A percentile compares a stretch with the other conserved stretches of the same genome.
These are phyloP conservation scores for Colletotrichum tofieldiae DNA, from an alignment of 2,329 filamentous ascomycete genomes.

Conservation along the genomic window DNA sequence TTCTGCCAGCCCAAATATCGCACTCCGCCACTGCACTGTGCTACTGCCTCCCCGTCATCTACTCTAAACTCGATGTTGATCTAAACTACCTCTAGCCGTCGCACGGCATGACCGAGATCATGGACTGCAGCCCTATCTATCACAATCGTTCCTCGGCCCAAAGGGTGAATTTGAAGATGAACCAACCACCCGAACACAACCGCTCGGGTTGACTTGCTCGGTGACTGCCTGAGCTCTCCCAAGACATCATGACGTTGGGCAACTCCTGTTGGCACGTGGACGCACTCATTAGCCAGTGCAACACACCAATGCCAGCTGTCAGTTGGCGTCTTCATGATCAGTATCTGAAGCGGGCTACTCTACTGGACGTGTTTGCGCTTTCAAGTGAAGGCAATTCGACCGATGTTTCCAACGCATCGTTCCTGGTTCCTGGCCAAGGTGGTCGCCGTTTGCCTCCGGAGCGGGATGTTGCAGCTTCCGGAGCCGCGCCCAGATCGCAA, in stretches of 20 bases:
- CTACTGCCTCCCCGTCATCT: slow-evolving; percentile 9
- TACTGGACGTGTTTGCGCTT: neutral
- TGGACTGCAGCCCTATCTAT: slow-evolving; percentile 37
- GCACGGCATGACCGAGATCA: slow-evolving; percentile 31
- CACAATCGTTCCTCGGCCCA: slow-evolving; percentile 4
- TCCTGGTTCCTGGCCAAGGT: slow-evolving; percentile 1
- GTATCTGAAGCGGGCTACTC: neutral
- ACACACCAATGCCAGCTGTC: slow-evolving; percentile 30
- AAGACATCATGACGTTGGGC: slow-evolving; percentile 26
- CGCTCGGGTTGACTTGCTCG: slow-evolving; percentile 22
- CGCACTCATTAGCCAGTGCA: slow-evolving; percentile 26
- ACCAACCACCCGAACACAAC: neutral
- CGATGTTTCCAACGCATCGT: neutral
- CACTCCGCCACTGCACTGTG: neutral
- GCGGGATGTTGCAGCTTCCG: slow-evolving; percentile 33
- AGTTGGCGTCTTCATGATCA: neutral
- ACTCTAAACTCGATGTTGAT: neutral
- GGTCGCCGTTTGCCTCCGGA: slow-evolving; percentile 28
- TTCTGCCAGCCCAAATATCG: slow-evolving; percentile 9
- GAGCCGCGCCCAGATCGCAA: slow-evolving; percentile 12
- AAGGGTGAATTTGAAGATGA: neutral
- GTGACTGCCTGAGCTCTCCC: slow-evolving; percentile 13
- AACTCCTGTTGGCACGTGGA: slow-evolving; percentile 20
- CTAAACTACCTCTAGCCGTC: slow-evolving; percentile 2
- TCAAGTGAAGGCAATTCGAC: slow-evolving; percentile 11